These are phyloP conservation scores for Hydnomerulius pinastri DNA, from an alignment of 768 basidiomycete species.

Conservation along the genomic window DNA sequence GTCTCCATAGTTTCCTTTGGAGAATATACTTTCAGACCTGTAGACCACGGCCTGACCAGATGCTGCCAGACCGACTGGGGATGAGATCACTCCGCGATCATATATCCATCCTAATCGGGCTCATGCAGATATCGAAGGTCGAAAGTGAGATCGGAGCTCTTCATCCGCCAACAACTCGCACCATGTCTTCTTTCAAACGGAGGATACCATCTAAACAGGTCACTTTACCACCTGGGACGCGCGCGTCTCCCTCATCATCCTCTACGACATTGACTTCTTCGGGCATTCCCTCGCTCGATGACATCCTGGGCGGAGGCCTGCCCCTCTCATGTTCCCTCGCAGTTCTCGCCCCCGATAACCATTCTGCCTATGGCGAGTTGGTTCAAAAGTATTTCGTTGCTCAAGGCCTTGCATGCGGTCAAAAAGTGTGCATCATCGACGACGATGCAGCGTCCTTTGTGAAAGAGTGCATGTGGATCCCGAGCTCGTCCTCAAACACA, in stretches of 20 bases:
- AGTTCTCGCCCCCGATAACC: constrained; percentile 80
- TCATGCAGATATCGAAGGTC: too few species aligned
- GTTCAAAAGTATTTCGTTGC: constrained; percentile 87
- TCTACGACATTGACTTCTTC: constrained; percentile 70
- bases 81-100: too few species aligned
- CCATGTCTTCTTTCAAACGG: constrained; percentile 84
- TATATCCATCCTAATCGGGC: too few species aligned
- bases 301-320: constrained; percentile 89
- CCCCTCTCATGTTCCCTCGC: constrained; percentile 78
- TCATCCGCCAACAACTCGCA: background rate
- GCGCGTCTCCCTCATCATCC: constrained; percentile 55
- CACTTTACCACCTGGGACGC: constrained; percentile 52
- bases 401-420: constrained; percentile 77
- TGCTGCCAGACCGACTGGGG: too few species aligned
- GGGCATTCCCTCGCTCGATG: constrained; percentile 92
- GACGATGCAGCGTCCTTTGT: constrained; percentile 58
- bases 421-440: constrained; percentile 68
- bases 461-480: constrained; percentile 81
- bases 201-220: constrained; percentile 49
- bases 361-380: constrained; percentile 84
- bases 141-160: background rate
- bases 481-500: constrained; percentile 25
- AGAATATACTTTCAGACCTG: background rate
- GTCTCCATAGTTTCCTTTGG: background rate
- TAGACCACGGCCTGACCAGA: too few species aligned